Evolutionary conservation across 768 basidiomycete species (phyloP).

Genomic region (Hypholoma fasciculare): DNA sequence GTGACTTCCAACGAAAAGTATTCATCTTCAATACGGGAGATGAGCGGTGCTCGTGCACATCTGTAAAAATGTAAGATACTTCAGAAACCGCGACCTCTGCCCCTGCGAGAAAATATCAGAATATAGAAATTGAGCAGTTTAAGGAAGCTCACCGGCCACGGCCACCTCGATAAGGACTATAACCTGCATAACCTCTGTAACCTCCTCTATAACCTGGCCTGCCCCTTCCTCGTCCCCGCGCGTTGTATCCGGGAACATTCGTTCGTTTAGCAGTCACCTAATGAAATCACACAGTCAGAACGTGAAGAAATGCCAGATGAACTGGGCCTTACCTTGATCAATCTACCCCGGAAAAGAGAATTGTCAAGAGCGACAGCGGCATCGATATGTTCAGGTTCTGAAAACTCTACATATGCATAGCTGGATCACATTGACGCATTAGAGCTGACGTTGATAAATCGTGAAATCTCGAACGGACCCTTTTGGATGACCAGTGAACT

Average conservation of each 20-base stretch:
- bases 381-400: slow-evolving; percentile 88
- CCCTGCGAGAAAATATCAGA: slow-evolving; percentile 20
- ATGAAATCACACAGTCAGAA: background rate
- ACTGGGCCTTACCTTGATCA: slow-evolving; percentile 70
- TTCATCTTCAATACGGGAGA: background rate
- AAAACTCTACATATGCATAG: slow-evolving; percentile 98
- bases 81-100: slow-evolving; percentile 73
- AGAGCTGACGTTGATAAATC: background rate
- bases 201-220: slow-evolving; percentile 51
- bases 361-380: slow-evolving; percentile 94
- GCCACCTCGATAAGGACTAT: slow-evolving; percentile 60
- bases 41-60: background rate
- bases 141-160: slow-evolving; percentile 67
- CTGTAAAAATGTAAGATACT: background rate
- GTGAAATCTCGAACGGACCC: slow-evolving; percentile 51
- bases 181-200: slow-evolving; percentile 46
- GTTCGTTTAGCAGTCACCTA: slow-evolving; percentile 96
- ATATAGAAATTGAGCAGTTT: background rate
- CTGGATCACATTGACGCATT: slow-evolving; percentile 37
- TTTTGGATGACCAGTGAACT: slow-evolving; percentile 99
- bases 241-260: slow-evolving; percentile 88
- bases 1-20: background rate
- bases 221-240: slow-evolving; percentile 74
- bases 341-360: slow-evolving; percentile 89
- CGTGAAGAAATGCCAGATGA: background rate